Percentiles rank a stretch among this genome's conserved stretches.
Evolutionary conservation across 2,329 filamentous ascomycete species (phyloP).

Genomic region (Ascochyta rabiei): DNA sequence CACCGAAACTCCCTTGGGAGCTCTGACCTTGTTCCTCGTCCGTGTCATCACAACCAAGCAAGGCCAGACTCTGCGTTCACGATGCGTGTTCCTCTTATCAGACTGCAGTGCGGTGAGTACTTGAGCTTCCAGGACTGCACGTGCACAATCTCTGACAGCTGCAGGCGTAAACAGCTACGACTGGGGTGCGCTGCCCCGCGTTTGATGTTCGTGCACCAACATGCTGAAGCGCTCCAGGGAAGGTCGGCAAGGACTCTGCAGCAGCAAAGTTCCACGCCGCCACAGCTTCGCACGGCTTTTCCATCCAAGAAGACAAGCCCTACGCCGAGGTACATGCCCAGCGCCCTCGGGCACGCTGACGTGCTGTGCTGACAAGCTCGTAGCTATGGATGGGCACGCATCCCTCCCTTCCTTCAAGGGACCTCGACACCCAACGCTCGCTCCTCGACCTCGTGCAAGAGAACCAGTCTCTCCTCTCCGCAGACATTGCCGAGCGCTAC

Average conservation of each 20-base stretch:
- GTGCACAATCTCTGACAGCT: not conserved
- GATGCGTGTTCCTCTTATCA: conserved; percentile 73
- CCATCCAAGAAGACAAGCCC: conserved; percentile 83
- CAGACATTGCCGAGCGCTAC: conserved; percentile 75
- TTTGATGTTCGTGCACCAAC: conserved; percentile 22
- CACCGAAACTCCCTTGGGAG: conserved; percentile 22
- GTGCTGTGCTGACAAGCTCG: conserved; percentile 25
- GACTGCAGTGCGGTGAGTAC: conserved; percentile 75
- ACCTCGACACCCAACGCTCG: conserved; percentile 80
- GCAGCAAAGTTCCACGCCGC: conserved; percentile 89
- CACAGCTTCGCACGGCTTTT: conserved; percentile 76
- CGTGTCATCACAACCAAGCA: conserved; percentile 18
- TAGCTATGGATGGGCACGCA: conserved; percentile 99
- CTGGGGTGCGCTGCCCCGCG: conserved; percentile 69
- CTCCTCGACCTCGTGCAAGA: conserved; percentile 87
- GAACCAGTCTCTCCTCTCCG: conserved; percentile 81
- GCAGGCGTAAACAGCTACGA: conserved; percentile 97
- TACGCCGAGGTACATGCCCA: conserved; percentile 79
- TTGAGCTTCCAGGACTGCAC: not conserved
- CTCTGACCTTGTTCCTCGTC: conserved; percentile 21
- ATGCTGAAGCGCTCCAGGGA: conserved; percentile 61
- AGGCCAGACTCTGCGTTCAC: conserved; percentile 20
- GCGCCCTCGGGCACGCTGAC: not conserved
- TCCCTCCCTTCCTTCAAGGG: conserved; percentile 91
- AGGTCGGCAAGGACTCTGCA: conserved; percentile 84